Conservation (phyloP, 345 rosid genomes). For the Cochlearia excelsa region DNA sequence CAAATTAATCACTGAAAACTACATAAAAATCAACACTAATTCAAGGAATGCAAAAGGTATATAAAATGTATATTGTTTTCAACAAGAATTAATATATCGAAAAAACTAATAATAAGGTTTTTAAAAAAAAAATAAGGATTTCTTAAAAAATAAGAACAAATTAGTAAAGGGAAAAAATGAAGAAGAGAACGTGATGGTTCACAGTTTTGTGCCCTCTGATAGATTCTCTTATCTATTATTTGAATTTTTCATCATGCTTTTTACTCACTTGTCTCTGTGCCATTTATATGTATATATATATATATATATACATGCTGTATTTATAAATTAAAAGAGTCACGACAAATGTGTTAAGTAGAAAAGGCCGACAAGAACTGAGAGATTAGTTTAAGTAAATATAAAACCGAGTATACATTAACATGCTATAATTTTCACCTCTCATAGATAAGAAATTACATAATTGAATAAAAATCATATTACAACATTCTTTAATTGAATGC, state of each 20-base stretch:
- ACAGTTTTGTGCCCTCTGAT: constrained; percentile 36
- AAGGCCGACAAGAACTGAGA: constrained; percentile 32
- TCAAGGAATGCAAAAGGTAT: too few relatives aligned
- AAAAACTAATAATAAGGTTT: constrained; percentile 9
- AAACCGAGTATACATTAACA: constrained; percentile 23
- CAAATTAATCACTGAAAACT: too few relatives aligned
- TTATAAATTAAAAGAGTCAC: constrained; percentile 11
- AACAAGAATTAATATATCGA: too few relatives aligned
- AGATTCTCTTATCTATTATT: constrained; percentile 30
- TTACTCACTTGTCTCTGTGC: constrained; percentile 28
- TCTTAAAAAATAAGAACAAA: too few relatives aligned
- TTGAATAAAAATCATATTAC: too few relatives aligned
- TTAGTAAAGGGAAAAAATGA: constrained; percentile 1
- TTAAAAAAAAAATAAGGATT: constrained; percentile 10
- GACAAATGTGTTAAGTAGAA: constrained; percentile 32
- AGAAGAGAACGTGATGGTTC: constrained; percentile 32
- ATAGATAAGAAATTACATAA: constrained; percentile 2
- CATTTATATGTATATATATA: constrained; percentile 12
- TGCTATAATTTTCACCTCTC: constrained; percentile 8
- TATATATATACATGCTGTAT: constrained; percentile 4
- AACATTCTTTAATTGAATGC: too few relatives aligned
- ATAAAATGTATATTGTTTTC: too few relatives aligned
- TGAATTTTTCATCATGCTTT: constrained; percentile 23
- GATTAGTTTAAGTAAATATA: constrained; percentile 23
- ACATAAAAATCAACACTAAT: too few relatives aligned